Percentiles rank a stretch among this genome's conserved stretches.
Conservation (phyloP, 2,329 filamentous ascomycete species). For the Coccinonectria pachysandricola region DNA sequence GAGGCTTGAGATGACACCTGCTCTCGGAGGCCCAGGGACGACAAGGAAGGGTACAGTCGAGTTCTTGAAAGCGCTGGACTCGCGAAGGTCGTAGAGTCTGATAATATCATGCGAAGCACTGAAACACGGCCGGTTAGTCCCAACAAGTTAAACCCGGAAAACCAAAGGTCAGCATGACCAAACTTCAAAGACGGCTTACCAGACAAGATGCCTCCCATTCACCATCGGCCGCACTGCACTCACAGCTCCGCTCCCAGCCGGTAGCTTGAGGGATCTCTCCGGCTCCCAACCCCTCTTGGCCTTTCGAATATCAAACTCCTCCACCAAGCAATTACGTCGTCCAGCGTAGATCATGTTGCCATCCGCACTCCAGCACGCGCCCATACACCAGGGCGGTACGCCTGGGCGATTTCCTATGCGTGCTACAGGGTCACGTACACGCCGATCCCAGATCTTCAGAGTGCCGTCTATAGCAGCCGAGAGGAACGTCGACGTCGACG, state of each 20-base stretch:
- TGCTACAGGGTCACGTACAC: constrained; percentile 66
- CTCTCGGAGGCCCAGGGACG: constrained; percentile 72
- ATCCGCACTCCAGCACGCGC: constrained; percentile 90
- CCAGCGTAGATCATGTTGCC: constrained; percentile 94
- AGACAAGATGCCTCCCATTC: constrained; percentile 85
- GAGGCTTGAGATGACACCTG: constrained; percentile 77
- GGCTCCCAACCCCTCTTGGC: constrained; percentile 56
- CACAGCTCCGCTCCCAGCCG: constrained; percentile 78
- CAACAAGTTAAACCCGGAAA: background rate
- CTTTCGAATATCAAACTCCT: constrained; percentile 85
- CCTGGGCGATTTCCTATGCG: constrained; percentile 63
- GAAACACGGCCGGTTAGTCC: constrained; percentile 1
- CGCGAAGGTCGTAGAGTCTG: constrained; percentile 77
- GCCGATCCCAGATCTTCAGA: constrained; percentile 85
- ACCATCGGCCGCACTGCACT: constrained; percentile 84
- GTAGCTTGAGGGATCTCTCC: constrained; percentile 75
- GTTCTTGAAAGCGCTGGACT: constrained; percentile 54
- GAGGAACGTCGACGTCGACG: constrained; percentile 72
- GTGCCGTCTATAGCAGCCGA: constrained; percentile 81
- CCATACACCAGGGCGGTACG: constrained; percentile 95
- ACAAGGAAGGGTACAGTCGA: constrained; percentile 91
- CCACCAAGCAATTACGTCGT: constrained; percentile 81
- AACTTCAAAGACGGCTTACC: constrained; percentile 28
- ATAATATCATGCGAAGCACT: constrained; percentile 91
- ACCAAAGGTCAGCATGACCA: background rate